These are phyloP conservation scores for Chrysanthemum lavandulifolium DNA, from an alignment of 129 eudicot genomes.

Conservation along the genomic window DNA sequence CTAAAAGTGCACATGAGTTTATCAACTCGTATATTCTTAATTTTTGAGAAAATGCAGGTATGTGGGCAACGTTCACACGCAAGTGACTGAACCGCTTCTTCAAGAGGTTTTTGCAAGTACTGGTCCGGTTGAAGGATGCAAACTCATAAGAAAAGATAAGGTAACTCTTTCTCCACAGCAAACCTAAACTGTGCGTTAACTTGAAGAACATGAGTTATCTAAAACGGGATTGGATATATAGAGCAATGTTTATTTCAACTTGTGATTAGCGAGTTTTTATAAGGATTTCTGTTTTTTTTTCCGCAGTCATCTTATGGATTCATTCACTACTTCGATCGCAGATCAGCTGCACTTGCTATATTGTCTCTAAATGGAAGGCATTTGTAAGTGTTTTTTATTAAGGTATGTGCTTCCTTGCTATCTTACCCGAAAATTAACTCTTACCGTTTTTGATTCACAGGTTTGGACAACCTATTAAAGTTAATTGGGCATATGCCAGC, in stretches of 20 bases:
- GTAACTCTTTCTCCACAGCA: constrained; percentile 26
- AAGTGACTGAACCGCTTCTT: constrained; percentile 80
- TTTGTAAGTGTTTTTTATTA: constrained; percentile 48
- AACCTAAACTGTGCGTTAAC: background rate
- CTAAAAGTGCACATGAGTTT: constrained; percentile 12
- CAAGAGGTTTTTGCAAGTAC: constrained; percentile 78
- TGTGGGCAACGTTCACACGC: constrained; percentile 78
- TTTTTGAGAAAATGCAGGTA: constrained; percentile 65
- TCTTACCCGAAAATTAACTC: background rate
- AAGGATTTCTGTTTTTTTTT: constrained; percentile 7
- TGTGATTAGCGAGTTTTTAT: background rate
- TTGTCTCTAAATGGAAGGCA: constrained; percentile 81
- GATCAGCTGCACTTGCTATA: constrained; percentile 90
- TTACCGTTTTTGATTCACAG: constrained; percentile 33
- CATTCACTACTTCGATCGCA: constrained; percentile 81
- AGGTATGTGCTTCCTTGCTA: background rate
- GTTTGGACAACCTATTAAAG: constrained; percentile 95
- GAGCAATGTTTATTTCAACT: background rate
- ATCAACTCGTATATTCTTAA: constrained; percentile 33
- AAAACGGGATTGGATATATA: background rate
- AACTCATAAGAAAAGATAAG: constrained; percentile 82
- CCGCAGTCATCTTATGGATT: constrained; percentile 92
- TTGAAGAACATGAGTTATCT: constrained; percentile 11
- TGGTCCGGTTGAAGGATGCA: constrained; percentile 85
- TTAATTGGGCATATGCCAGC: constrained; percentile 85